A percentile compares a stretch with the other conserved stretches of the same genome.
phyloP scores from a whole-genome alignment of 1,284 basidiomycete genomes.

The Pseudozyma tsukubaensis region DNA sequence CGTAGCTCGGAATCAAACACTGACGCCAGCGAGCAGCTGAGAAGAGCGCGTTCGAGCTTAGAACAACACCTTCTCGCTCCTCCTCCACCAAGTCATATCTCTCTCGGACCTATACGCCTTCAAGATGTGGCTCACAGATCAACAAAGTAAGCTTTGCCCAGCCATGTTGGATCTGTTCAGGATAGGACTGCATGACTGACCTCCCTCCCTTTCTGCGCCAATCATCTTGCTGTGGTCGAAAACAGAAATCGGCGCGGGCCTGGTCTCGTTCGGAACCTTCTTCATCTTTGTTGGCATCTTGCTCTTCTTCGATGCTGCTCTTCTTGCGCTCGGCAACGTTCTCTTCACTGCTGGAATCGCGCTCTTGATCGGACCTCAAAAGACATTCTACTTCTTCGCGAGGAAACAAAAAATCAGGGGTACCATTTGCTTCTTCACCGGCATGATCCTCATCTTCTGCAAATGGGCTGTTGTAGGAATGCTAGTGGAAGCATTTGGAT shows the following conservation, averaged over 20 bases:
- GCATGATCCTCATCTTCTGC: slow-evolving; percentile 76
- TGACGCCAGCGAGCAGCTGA: neutral
- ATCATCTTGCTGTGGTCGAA: neutral
- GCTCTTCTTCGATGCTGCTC: slow-evolving; percentile 96
- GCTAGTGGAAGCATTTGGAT: slow-evolving; percentile 87
- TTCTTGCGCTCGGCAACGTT: slow-evolving; percentile 90
- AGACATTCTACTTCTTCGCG: slow-evolving; percentile 98
- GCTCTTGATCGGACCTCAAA: slow-evolving; percentile 71
- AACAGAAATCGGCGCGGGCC: slow-evolving; percentile 76
- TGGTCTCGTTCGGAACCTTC: slow-evolving; percentile 94
- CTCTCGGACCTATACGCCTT: neutral
- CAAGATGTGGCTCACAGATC: slow-evolving; percentile 68
- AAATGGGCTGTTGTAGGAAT: slow-evolving; percentile 95
- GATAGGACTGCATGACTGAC: neutral
- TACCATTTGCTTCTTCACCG: slow-evolving; percentile 70
- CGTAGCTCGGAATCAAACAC: neutral
- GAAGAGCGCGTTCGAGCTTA: slow-evolving; percentile 2
- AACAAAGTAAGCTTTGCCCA: slow-evolving; percentile 60
- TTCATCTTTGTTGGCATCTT: slow-evolving; percentile 97
- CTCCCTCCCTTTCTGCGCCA: neutral
- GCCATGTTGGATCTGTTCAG: too few relatives aligned
- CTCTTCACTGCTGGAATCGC: slow-evolving; percentile 67
- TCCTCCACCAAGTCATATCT: slow-evolving; percentile 14
- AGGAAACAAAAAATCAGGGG: slow-evolving; percentile 94
- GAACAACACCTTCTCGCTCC: neutral